These are phyloP conservation scores for Cardiospermum halicacabum DNA, from an alignment of 345 rosid species.

Conservation along the genomic window DNA sequence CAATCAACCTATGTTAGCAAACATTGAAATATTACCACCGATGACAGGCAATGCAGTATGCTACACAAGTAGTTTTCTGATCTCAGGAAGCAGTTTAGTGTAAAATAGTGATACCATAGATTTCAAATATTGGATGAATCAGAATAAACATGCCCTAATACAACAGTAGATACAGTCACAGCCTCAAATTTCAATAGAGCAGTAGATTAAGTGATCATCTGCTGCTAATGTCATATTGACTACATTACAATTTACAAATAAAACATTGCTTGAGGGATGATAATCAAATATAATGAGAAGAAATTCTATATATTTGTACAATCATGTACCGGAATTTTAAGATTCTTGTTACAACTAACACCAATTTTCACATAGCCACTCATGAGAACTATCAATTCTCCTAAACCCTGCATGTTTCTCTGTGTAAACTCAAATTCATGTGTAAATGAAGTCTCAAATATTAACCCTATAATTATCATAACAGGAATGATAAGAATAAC, in stretches of 20 bases:
- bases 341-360: neutral
- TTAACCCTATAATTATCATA: neutral
- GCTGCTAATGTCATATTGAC: neutral
- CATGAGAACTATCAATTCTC: no score
- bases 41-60: neutral
- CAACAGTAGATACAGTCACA: neutral
- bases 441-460: no score
- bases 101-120: neutral
- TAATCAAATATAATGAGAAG: neutral
- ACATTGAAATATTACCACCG: neutral
- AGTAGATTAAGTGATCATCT: neutral
- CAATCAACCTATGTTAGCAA: neutral
- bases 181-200: neutral
- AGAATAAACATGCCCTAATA: no score
- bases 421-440: no score
- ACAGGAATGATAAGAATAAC: neutral
- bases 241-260: neutral
- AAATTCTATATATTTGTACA: neutral
- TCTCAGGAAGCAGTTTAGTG: neutral
- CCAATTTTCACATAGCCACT: neutral
- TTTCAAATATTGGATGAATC: neutral
- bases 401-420: no score
- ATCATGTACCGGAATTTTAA: neutral
- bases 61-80: neutral
- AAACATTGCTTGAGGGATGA: neutral